Base-by-base conservation (phyloP, 371 early-diverging fungal species). In the Agmasoma carcini region DNA sequence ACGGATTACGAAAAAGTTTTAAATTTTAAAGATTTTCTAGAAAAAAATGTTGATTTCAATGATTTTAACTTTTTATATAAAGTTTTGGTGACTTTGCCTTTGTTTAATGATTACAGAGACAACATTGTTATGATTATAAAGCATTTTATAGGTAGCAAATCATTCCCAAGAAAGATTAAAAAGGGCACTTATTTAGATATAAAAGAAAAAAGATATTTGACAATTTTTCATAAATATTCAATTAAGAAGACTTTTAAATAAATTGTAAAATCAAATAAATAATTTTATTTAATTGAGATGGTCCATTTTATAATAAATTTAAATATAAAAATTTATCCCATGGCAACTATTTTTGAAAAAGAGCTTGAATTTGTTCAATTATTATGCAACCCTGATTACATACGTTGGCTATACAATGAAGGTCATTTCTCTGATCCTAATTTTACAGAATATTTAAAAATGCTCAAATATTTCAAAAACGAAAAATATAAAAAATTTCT, bases 291-390 rank as follows among this genome's bases (percentile, higher is more conserved):
- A 7, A 44, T 9, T 9, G 6, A 26, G 22, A 7, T 9, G 9
- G 6, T 9, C 7, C 9, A 9, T 9, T 44, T 22, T 6, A 6
- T 44, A 44, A 44, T 9, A 34, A 34, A 9, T 9, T 9, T 34
- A n/a, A n/a, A 44, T 44, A 9, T 44, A 9, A 15, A 11, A 15
- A 37, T 49, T 43, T 27, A 7, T 15, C 37, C 50, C 50, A 49
- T 49, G 50, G 15, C 29, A 17, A 23, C 27, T 3, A 36, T 3
- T 17, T 75, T 75, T 61, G 61, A 59, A 50, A 61, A 63, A 38
- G 76, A 75, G 37, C 39, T 73, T 15, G 76, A 75, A 58, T 75
- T 73, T 52, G 60, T 73, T 20, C 73, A 75, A 59, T 53, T 61
- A 17, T 55, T 75, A n/a, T 69, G 72, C 50, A 75, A 75, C 52